phyloP scores from a whole-genome alignment of 495 filamentous ascomycete genomes.

The Articulospora tetracladia region DNA sequence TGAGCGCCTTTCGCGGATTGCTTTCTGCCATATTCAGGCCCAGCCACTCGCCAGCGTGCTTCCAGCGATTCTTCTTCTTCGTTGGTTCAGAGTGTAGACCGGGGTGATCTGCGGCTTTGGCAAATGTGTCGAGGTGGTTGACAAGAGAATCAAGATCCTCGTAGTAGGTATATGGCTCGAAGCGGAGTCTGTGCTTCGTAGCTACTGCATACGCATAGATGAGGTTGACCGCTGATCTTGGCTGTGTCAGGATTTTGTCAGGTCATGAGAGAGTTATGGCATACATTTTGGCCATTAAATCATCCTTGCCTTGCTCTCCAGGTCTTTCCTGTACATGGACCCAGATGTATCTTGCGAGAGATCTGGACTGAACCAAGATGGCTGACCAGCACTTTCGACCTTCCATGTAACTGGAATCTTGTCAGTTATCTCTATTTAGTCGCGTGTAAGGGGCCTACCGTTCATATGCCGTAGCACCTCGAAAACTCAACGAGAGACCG shows the following conservation, averaged over 20 bases:
- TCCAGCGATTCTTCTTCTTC: constrained; percentile 44
- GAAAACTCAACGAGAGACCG: constrained; percentile 76
- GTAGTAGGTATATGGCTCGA: constrained; percentile 79
- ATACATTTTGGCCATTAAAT: constrained; percentile 67
- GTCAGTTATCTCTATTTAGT: neutral
- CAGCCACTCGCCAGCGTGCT: constrained; percentile 62
- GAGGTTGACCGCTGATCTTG: constrained; percentile 40
- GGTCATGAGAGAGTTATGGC: constrained; percentile 50
- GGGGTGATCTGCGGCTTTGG: constrained; percentile 55
- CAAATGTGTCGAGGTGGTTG: constrained; percentile 62
- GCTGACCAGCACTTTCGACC: constrained; percentile 75
- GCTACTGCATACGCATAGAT: constrained; percentile 74
- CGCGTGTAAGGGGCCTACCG: constrained; percentile 28
- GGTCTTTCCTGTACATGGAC: constrained; percentile 64
- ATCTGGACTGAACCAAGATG: constrained; percentile 67
- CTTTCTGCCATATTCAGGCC: constrained; percentile 68
- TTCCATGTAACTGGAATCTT: constrained; percentile 48
- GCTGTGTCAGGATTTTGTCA: neutral
- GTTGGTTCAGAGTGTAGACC: constrained; percentile 24
- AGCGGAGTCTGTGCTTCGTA: constrained; percentile 80
- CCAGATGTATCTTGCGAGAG: constrained; percentile 76
- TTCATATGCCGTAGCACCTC: constrained; percentile 82
- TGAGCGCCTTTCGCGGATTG: constrained; percentile 70
- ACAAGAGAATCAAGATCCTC: constrained; percentile 57
- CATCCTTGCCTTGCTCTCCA: constrained; percentile 48